phyloP scores from a whole-genome alignment of 2,329 filamentous ascomycete genomes.

The Sporothrix luriei region DNA sequence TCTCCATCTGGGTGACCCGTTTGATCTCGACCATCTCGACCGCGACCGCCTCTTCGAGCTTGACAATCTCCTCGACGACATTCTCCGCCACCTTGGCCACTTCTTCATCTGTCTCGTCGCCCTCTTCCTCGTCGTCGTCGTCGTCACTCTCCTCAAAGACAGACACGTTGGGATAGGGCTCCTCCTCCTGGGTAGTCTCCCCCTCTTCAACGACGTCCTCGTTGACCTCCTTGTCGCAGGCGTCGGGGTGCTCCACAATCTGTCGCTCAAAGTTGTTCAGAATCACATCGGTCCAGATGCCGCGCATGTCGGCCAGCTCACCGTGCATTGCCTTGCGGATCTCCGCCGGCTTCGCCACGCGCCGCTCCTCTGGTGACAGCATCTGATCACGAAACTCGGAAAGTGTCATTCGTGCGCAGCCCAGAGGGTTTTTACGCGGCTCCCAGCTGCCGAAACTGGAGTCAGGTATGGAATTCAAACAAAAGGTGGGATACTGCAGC shows the following conservation, averaged over 20 bases:
- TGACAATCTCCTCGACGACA: not conserved
- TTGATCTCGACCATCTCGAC: not conserved
- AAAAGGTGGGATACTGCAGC: not conserved
- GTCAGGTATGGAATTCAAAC: no score
- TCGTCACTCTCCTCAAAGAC: not conserved
- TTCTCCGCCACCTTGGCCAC: no score
- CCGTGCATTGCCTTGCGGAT: not conserved
- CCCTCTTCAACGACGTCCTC: not conserved
- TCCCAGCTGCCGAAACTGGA: not conserved
- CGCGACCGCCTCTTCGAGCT: not conserved
- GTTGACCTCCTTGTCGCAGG: not conserved
- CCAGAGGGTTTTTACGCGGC: not conserved
- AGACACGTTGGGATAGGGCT: not conserved
- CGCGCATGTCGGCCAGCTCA: not conserved
- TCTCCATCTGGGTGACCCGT: not conserved
- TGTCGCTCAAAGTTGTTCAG: not conserved
- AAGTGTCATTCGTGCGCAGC: not conserved
- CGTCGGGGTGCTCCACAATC: not conserved
- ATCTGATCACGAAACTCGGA: slow-evolving; percentile 25
- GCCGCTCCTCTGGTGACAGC: slow-evolving; percentile 23
- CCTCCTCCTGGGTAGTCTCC: not conserved
- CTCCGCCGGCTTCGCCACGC: slow-evolving; percentile 29
- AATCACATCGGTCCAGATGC: slow-evolving; percentile 21
- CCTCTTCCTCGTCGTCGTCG: no score
- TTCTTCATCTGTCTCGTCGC: no score